Percentiles rank a stretch among this genome's conserved stretches.
Evolutionary conservation across 2,329 filamentous ascomycete genomes (phyloP).

Genomic region (Blastomyces parvus): DNA sequence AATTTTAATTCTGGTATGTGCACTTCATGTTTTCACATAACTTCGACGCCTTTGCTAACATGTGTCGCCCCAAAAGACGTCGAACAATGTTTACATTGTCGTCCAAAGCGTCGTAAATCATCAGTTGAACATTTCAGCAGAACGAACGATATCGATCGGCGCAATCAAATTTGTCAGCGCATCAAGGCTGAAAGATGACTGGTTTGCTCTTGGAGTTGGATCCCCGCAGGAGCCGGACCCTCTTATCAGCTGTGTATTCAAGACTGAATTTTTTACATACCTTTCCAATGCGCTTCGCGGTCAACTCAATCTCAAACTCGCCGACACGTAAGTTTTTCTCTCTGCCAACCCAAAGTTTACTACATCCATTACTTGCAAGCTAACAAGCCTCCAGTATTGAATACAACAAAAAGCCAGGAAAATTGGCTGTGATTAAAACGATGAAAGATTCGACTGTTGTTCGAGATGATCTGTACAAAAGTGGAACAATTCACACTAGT

Average conservation of each 20-base stretch:
- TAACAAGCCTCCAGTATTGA: constrained; percentile 51
- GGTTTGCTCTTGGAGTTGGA: constrained; percentile 89
- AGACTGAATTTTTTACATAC: constrained; percentile 95
- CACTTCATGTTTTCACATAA: not conserved
- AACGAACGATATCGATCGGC: constrained; percentile 72
- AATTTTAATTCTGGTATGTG: constrained; percentile 58
- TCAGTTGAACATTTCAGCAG: constrained; percentile 69
- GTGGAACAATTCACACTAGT: constrained; percentile 76
- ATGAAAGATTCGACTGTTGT: constrained; percentile 71
- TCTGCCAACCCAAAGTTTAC: constrained; percentile 18
- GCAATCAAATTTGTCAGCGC: constrained; percentile 79
- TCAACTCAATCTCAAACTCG: constrained; percentile 71
- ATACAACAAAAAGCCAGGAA: constrained; percentile 96
- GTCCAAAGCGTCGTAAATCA: constrained; percentile 74
- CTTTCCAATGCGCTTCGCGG: constrained; percentile 71
- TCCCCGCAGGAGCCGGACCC: constrained; percentile 87
- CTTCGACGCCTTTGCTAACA: constrained; percentile 15
- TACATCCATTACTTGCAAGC: constrained; percentile 13
- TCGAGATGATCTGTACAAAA: constrained; percentile 82
- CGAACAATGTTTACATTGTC: constrained; percentile 78
- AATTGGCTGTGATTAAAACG: constrained; percentile 79
- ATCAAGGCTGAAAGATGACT: constrained; percentile 81
- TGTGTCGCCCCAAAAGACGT: constrained; percentile 43
- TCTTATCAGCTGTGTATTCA: constrained; percentile 85
- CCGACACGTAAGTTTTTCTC: constrained; percentile 48